Conservation (phyloP, 306 rosid genomes). For the Lathyrus sativus region DNA sequence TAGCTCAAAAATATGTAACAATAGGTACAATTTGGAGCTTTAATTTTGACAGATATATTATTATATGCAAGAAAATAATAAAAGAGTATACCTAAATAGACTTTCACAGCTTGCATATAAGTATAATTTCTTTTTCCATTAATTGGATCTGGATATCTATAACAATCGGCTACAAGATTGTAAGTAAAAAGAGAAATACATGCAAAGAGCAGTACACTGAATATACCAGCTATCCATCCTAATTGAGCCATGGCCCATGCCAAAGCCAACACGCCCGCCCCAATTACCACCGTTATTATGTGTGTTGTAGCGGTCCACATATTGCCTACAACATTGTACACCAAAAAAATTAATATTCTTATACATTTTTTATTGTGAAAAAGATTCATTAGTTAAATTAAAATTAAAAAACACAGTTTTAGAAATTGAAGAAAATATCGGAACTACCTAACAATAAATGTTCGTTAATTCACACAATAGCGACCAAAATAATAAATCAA, state of each 20-base stretch:
- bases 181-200: not conserved
- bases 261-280: constrained; percentile 35
- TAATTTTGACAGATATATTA: too few species aligned
- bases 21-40: too few species aligned
- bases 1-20: too few species aligned
- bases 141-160: not conserved
- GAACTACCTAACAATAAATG: too few species aligned
- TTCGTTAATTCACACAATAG: too few species aligned
- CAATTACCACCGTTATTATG: constrained; percentile 33
- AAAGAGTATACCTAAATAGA: not conserved
- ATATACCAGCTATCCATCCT: constrained; percentile 39
- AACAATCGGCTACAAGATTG: constrained; percentile 12
- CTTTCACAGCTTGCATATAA: constrained; percentile 9
- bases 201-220: not conserved
- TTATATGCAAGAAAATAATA: too few species aligned
- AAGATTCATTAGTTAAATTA: too few species aligned
- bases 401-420: too few species aligned
- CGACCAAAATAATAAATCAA: too few species aligned
- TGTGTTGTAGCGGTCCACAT: constrained; percentile 32
- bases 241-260: constrained; percentile 39
- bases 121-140: constrained; percentile 2
- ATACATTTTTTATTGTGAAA: not conserved
- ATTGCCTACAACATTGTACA: constrained; percentile 17
- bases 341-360: not conserved
- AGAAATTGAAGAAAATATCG: too few species aligned